Base-by-base conservation (phyloP, 768 basidiomycete species). In the Phanerochaete sordida region DNA sequence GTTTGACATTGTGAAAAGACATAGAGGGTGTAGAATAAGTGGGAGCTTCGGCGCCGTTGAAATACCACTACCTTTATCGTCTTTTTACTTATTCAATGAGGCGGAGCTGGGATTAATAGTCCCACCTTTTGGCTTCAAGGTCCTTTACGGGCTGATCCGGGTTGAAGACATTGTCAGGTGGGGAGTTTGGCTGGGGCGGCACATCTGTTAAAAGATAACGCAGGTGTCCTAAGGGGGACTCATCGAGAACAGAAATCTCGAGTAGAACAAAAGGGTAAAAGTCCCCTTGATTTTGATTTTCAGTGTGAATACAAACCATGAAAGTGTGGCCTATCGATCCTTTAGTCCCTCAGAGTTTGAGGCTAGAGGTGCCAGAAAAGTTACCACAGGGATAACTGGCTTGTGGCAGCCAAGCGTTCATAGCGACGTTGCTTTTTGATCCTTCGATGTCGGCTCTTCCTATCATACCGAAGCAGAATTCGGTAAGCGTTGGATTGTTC, bases 1-100 rank as follows among this genome's bases (percentile, higher is more conserved):
- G 85, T 87, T 84, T 87, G 86, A 84, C 85, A 87, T 84, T 86
- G 85, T 86, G 82, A 85, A 84, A 83, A 85, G 85, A 86, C 85
- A 84, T 86, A 84, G 81, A 80, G 83, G 85, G 85, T 83, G 85
- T 85, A 87, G 85, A 74, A 86, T 86, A 85, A 84, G 85, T 86
- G 85, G 85, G 85, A 86, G 85, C 83, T 84, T 79, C 80, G 82
- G 83, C 81, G 79, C 81, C 80, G 77, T 79, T 86, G 85, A 87
- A 86, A 86, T 87, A 87, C 85, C 84, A 85, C 85, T 86, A 87
- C 84, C 83, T 82, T 83, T 85, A 86, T 86, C 74, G 82, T 85
- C 79, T 85, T 82, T 84, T 86, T 86, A 85, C 84, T 86, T 86
- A 87, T 83, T 85, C 81, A 79, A 84, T 86, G 82, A 85, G 73